These are phyloP conservation scores for Leccinum disarticulatum DNA, from an alignment of 768 basidiomycete genomes.

Conservation along the genomic window DNA sequence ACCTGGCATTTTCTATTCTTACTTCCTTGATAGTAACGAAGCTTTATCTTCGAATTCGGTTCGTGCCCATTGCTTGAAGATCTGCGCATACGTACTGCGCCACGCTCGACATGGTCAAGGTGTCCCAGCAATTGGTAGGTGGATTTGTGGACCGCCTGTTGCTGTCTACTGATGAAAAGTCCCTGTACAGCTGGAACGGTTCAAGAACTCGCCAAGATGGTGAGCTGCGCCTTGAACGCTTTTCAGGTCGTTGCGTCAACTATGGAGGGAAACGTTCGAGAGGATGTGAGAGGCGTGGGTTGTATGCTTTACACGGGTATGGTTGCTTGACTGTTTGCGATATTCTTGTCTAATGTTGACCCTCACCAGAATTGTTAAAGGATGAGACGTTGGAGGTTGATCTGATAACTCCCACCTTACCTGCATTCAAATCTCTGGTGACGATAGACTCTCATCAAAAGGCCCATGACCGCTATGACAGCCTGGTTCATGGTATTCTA, in stretches of 20 bases:
- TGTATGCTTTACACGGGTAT: constrained; percentile 78
- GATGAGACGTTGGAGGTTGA: constrained; percentile 83
- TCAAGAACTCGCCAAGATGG: constrained; percentile 60
- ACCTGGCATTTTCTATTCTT: neutral
- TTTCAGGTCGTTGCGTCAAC: constrained; percentile 59
- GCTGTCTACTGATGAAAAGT: constrained; percentile 10
- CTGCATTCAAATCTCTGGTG: constrained; percentile 74
- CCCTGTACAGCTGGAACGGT: constrained; percentile 46
- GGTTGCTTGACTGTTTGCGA: neutral
- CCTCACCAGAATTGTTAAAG: constrained; percentile 66
- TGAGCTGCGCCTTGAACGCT: constrained; percentile 61
- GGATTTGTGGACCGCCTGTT: neutral
- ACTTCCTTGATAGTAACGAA: constrained; percentile 26
- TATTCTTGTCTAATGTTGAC: neutral
- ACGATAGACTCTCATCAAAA: constrained; percentile 45
- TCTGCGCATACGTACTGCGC: constrained; percentile 80
- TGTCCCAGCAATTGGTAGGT: constrained; percentile 52
- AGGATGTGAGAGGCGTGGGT: constrained; percentile 78
- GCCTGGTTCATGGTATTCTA: constrained; percentile 75
- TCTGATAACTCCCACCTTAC: constrained; percentile 76
- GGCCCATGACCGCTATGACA: constrained; percentile 52
- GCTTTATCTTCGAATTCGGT: constrained; percentile 32
- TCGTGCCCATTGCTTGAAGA: constrained; percentile 70
- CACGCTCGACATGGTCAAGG: constrained; percentile 62
- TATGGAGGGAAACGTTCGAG: constrained; percentile 54